A percentile compares a stretch with the other conserved stretches of the same genome.
Conservation (phyloP, 129 eudicot genomes). For the Chrysanthemum makinoi region DNA sequence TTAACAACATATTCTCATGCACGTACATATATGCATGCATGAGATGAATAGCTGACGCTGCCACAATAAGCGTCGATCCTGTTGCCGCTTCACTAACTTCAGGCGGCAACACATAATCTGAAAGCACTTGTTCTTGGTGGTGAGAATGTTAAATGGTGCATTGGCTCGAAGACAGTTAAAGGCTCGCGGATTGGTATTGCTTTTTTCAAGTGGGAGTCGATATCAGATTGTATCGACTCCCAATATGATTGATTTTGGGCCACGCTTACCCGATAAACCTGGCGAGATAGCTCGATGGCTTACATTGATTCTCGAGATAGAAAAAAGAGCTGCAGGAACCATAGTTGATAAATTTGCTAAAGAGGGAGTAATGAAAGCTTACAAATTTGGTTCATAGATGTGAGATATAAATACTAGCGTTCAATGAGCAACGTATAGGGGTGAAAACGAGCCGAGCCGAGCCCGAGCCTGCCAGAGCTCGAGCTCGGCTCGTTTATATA, state of each 20-base stretch:
- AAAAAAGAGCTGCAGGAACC: slow-evolving; percentile 31
- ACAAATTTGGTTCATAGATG: too few relatives aligned
- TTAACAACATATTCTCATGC: slow-evolving; percentile 38
- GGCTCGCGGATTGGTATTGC: slow-evolving; percentile 45
- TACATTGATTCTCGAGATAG: slow-evolving; percentile 15
- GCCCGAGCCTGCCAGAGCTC: too few relatives aligned
- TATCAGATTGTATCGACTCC: slow-evolving; percentile 41
- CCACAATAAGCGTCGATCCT: slow-evolving; percentile 47
- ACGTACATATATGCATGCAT: slow-evolving; percentile 51
- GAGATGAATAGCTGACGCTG: slow-evolving; percentile 68
- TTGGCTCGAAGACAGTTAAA: slow-evolving; percentile 53
- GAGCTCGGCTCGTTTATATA: too few relatives aligned
- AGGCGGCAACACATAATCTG: slow-evolving; percentile 58
- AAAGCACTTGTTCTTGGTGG: slow-evolving; percentile 53
- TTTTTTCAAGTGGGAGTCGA: slow-evolving; percentile 47
- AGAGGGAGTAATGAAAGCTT: too few relatives aligned
- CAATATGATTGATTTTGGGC: slow-evolving; percentile 42
- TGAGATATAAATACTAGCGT: too few relatives aligned
- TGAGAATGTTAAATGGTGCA: slow-evolving; percentile 59
- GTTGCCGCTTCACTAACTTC: slow-evolving; percentile 65
- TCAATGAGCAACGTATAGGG: too few relatives aligned
- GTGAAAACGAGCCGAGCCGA: too few relatives aligned
- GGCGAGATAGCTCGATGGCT: slow-evolving; percentile 28
- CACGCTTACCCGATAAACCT: background rate
- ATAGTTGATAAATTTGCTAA: slow-evolving; percentile 17